Percentiles rank a stretch among this genome's conserved stretches.
Evolutionary conservation across 345 rosid genomes (phyloP).

Genomic region (Barbarea vulgaris): DNA sequence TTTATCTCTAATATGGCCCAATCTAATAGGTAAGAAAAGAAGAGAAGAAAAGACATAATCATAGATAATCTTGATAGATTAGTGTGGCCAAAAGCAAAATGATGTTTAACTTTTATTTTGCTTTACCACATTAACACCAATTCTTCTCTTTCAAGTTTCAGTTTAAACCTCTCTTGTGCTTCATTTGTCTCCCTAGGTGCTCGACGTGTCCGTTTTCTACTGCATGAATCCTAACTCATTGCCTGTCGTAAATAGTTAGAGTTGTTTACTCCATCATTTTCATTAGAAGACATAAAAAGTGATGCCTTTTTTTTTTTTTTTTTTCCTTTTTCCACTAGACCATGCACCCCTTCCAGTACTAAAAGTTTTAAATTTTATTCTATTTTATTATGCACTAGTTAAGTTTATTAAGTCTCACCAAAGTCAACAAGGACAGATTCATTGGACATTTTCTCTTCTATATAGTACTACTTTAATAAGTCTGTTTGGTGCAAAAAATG

Average conservation of each 20-base stretch:
- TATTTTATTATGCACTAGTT: background rate
- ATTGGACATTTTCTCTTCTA: background rate
- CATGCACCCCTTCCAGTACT: background rate
- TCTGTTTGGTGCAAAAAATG: background rate
- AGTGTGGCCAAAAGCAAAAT: conserved; percentile 35
- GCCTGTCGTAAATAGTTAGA: conserved; percentile 20
- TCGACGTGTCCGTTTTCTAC: conserved; percentile 29
- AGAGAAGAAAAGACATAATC: conserved; percentile 33
- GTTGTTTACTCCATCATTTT: conserved; percentile 31
- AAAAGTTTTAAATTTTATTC: background rate
- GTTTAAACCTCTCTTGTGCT: conserved; percentile 7
- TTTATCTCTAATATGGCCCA: conserved; percentile 31
- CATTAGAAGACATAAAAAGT: conserved; percentile 1
- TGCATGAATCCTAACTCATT: conserved; percentile 5
- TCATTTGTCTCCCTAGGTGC: conserved; percentile 14
- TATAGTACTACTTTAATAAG: background rate
- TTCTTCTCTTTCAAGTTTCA: conserved; percentile 39
- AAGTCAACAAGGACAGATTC: background rate
- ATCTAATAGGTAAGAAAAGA: conserved; percentile 26
- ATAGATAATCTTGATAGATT: conserved; percentile 34
- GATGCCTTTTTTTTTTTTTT: background rate
- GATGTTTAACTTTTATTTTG: conserved; percentile 40
- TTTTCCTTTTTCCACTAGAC: conserved; percentile 16
- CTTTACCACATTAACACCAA: conserved; percentile 32
- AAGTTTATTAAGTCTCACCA: background rate